A percentile compares a stretch with the other conserved stretches of the same genome.
These are phyloP conservation scores for Trichoderma oligosporum DNA, from an alignment of 2,329 filamentous ascomycete species.

Conservation along the genomic window DNA sequence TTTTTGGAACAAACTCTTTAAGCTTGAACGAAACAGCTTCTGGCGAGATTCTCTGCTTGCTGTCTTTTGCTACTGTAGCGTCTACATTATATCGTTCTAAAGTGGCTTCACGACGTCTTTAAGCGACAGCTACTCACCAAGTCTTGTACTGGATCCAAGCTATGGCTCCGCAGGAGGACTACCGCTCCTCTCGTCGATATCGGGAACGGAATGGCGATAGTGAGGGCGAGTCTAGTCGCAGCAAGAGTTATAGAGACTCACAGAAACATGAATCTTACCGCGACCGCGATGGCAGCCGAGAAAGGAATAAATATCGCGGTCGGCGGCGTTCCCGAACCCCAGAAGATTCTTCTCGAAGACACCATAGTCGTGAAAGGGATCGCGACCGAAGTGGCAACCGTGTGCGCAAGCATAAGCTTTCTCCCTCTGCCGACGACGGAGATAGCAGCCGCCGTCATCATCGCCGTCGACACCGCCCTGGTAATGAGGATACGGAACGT, in stretches of 20 bases:
- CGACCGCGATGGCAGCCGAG: slow-evolving; percentile 24
- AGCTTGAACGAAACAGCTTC: too few relatives aligned
- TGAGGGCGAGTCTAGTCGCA: slow-evolving; percentile 18
- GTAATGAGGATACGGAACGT: slow-evolving; percentile 24
- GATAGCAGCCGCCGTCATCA: slow-evolving; percentile 27
- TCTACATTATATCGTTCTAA: too few relatives aligned
- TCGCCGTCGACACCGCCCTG: slow-evolving; percentile 15
- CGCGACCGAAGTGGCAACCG: slow-evolving; percentile 30
- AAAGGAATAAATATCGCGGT: slow-evolving; percentile 31
- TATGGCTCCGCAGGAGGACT: slow-evolving; percentile 31
- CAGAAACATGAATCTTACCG: slow-evolving; percentile 23
- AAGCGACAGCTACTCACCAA: neutral
- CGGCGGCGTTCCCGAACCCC: slow-evolving; percentile 34
- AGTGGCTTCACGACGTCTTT: too few relatives aligned
- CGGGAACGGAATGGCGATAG: slow-evolving; percentile 12
- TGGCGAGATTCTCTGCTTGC: too few relatives aligned
- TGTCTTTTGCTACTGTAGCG: too few relatives aligned
- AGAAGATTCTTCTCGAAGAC: slow-evolving; percentile 24
- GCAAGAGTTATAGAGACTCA: slow-evolving; percentile 25
- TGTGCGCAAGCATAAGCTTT: too few relatives aligned
- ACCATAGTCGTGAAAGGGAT: slow-evolving; percentile 17
- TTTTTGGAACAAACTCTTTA: neutral
- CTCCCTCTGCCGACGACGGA: slow-evolving; percentile 33
- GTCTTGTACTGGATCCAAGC: neutral
- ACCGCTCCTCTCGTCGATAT: slow-evolving; percentile 17